Evolutionary conservation across 257 asterid genomes (phyloP).

Genomic region (Datura wrightii): DNA sequence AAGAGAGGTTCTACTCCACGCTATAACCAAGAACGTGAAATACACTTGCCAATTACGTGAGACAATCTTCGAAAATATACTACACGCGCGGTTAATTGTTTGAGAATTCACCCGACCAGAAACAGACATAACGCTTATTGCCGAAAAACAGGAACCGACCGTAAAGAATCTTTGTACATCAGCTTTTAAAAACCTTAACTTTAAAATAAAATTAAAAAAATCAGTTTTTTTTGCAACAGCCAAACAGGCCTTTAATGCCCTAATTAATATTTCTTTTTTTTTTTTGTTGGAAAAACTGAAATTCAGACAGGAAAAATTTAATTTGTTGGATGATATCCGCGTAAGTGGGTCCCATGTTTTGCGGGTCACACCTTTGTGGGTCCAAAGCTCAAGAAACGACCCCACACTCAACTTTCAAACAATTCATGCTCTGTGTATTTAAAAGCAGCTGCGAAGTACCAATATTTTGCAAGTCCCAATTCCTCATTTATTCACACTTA

Average conservation of each 20-base stretch:
- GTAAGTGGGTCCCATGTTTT: slow-evolving; percentile 24
- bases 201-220: neutral
- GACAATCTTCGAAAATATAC: neutral
- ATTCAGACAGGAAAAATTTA: slow-evolving; percentile 1
- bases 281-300: neutral
- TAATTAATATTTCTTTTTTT: neutral
- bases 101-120: neutral
- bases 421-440: slow-evolving; percentile 41
- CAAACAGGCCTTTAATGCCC: slow-evolving; percentile 42
- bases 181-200: neutral
- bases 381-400: slow-evolving; percentile 36
- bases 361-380: neutral
- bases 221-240: slow-evolving; percentile 33
- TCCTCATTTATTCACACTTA: slow-evolving; percentile 30
- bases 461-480: slow-evolving; percentile 26
- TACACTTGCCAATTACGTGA: neutral
- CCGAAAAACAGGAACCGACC: slow-evolving; percentile 38
- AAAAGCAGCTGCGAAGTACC: slow-evolving; percentile 61
- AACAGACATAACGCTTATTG: slow-evolving; percentile 25
- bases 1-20: neutral
- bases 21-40: neutral
- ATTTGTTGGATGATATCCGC: slow-evolving; percentile 25
- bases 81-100: slow-evolving; percentile 11
- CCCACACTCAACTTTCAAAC: slow-evolving; percentile 46
- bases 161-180: slow-evolving; percentile 54